Conservation (phyloP, 2,329 filamentous ascomycete genomes). For the Ophiostoma piceae region DNA sequence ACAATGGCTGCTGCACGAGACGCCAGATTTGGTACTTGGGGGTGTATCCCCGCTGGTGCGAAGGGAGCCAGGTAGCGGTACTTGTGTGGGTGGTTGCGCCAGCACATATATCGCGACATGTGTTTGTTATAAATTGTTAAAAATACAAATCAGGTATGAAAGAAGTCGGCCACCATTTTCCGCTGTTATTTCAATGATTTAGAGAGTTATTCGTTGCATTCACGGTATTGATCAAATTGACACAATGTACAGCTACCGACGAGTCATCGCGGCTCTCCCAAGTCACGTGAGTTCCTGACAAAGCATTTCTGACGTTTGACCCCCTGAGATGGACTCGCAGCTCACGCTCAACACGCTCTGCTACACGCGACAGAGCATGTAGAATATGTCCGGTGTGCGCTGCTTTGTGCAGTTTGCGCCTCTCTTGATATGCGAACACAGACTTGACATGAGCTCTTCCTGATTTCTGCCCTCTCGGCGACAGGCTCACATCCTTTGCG, state of each 20-base stretch:
- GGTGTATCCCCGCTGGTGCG: constrained; percentile 15
- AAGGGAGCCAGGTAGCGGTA: constrained; percentile 12
- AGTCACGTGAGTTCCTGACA: constrained; percentile 3
- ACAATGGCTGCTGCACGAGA: constrained; percentile 24
- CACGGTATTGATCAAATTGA: neutral
- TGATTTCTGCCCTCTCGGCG: neutral
- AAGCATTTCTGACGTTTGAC: neutral
- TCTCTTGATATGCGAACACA: neutral
- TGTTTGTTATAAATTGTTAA: neutral
- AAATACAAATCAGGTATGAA: neutral
- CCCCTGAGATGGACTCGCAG: neutral
- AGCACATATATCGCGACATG: neutral
- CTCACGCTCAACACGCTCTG: neutral
- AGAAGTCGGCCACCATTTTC: neutral
- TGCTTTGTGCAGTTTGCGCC: neutral
- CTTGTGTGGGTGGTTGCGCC: neutral
- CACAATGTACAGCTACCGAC: neutral
- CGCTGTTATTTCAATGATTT: neutral
- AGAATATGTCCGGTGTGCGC: neutral
- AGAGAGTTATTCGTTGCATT: no score
- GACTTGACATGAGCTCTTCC: neutral
- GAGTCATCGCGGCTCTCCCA: neutral
- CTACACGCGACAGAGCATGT: neutral
- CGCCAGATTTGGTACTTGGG: constrained; percentile 26
- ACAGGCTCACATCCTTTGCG: neutral